A percentile compares a stretch with the other conserved stretches of the same genome.
Conservation (phyloP, 148 eudicot species). For the Amaranthus cruentus region DNA sequence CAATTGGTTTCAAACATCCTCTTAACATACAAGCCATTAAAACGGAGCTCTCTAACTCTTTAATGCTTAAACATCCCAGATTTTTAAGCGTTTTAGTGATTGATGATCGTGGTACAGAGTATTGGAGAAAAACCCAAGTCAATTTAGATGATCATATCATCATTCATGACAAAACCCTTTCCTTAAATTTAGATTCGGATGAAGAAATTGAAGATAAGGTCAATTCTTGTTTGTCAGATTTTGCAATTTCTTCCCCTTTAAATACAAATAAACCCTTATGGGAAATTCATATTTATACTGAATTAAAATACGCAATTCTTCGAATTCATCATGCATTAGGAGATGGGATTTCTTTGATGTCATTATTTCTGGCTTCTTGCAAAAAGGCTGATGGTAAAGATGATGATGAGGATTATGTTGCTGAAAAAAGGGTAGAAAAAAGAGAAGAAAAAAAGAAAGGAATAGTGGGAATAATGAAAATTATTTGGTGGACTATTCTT, state of each 20-base stretch:
- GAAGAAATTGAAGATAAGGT: slow-evolving; percentile 27
- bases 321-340: slow-evolving; percentile 76
- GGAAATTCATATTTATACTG: slow-evolving; percentile 50
- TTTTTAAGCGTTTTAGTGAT: slow-evolving; percentile 54
- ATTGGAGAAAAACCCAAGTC: slow-evolving; percentile 45
- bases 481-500: slow-evolving; percentile 37
- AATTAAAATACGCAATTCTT: slow-evolving; percentile 34
- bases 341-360: slow-evolving; percentile 67
- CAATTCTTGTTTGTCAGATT: slow-evolving; percentile 43
- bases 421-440: slow-evolving; percentile 4
- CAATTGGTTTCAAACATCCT: slow-evolving; percentile 32
- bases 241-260: slow-evolving; percentile 48
- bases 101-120: slow-evolving; percentile 33
- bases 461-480: slow-evolving; percentile 19
- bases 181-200: background rate
- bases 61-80: slow-evolving; percentile 51
- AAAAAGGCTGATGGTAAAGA: slow-evolving; percentile 24
- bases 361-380: slow-evolving; percentile 38
- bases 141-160: slow-evolving; percentile 57
- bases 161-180: background rate
- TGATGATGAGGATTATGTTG: slow-evolving; percentile 30
- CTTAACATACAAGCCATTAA: slow-evolving; percentile 35
- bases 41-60: slow-evolving; percentile 32
- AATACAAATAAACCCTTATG: slow-evolving; percentile 56
- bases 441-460: background rate